Base-by-base conservation (phyloP, 2,329 filamentous ascomycete species). In the Colletotrichum spinosum region DNA sequence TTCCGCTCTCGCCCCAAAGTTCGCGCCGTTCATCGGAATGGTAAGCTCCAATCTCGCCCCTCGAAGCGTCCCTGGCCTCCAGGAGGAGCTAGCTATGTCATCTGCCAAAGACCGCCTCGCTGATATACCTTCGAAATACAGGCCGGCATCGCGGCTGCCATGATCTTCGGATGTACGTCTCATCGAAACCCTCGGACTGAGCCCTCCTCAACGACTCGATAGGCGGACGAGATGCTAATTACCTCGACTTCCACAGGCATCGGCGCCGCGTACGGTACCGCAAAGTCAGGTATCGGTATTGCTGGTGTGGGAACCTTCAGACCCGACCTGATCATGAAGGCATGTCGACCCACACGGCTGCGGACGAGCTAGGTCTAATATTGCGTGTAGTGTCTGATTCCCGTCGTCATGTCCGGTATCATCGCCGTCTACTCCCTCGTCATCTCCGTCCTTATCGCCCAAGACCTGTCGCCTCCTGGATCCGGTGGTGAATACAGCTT, bases 391-490 rank as follows among this genome's bases (percentile, higher is more conserved):
- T 94, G 91, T 62, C 83, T 95, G 57, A 94, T 95, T 71, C 92
- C 92, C 68, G 92, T 96, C 70, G 90, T 99, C 84, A 99, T 99
- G 96, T 97, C 96, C 72, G 96, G 96, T 88, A 99, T 99, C 77
- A 93, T 99, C 75, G 96, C 96, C 64, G 96, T 99, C 71, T 99
- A 99, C 82, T 93, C 94, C 55, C 92, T 99, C 72, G 96, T 99
- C 74, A 94, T 99, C 72, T 92, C 95, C 15, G 96, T 99, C 75
- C 88, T 99, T 71, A 99, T 99, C 77, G 93, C 94, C 60, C 91
- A 93, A 79, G 93, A 97, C 78, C 89, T 98, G 77, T 86, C 85
- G 54, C 92, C 94, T 35, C 91, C 90, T 62, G 84, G 86, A 13
- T 81, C 81, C 17, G 82, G 79, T 60, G 82, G 79, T 33, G 85